Conservation (phyloP, 164 flowering plant genomes). For the Berberis vulgaris region DNA sequence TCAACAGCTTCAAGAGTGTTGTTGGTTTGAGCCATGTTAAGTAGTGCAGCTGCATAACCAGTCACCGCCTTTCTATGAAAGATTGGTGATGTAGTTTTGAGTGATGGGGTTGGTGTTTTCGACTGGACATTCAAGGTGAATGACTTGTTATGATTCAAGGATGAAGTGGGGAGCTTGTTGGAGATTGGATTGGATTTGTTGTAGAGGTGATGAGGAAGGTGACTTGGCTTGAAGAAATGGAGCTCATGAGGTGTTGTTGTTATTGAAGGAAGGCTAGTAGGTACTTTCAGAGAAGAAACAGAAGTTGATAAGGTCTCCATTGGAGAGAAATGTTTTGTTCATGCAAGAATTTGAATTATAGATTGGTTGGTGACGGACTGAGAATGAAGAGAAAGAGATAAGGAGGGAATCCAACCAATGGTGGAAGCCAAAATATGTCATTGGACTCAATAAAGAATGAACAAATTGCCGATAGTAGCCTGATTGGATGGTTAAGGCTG, state of each 20-base stretch:
- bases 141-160: constrained; percentile 10
- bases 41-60: constrained; percentile 63
- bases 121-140: constrained; percentile 11
- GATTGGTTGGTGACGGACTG: no score
- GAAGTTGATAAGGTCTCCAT: no score
- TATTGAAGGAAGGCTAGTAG: no score
- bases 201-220: neutral
- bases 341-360: no score
- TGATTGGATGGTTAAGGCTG: no score
- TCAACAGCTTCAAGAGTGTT: constrained; percentile 20
- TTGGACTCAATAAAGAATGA: no score
- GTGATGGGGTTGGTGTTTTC: constrained; percentile 9
- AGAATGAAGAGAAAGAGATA: no score
- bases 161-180: constrained; percentile 5
- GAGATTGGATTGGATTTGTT: constrained; percentile 9
- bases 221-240: constrained; percentile 8
- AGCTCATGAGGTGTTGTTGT: constrained; percentile 6
- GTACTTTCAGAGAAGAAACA: no score
- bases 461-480: no score
- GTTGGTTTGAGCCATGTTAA: constrained; percentile 35
- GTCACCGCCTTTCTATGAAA: constrained; percentile 30
- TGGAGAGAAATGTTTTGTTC: no score
- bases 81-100: constrained; percentile 1
- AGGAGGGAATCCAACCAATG: no score
- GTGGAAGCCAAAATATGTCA: no score